These are phyloP conservation scores for Populus ilicifolia DNA, from an alignment of 345 rosid species.

Conservation along the genomic window DNA sequence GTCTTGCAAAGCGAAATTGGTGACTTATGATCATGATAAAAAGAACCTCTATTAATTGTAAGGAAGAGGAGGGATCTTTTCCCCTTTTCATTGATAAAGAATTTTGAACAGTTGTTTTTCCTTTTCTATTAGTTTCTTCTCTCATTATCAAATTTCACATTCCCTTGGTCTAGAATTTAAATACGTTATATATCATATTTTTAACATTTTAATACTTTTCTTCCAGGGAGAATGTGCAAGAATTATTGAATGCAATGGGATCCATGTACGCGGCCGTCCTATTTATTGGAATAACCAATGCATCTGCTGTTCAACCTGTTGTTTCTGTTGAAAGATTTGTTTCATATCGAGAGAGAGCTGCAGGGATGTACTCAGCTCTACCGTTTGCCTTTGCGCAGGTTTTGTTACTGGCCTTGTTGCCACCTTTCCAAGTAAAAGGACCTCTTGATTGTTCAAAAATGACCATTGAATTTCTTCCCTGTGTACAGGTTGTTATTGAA, in stretches of 20 bases:
- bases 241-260: conserved; percentile 89
- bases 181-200: neutral
- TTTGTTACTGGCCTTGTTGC: neutral
- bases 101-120: neutral
- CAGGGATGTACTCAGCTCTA: conserved; percentile 92
- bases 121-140: neutral
- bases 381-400: conserved; percentile 97
- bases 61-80: neutral
- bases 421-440: neutral
- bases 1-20: neutral
- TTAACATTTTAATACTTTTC: neutral
- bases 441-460: neutral
- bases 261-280: conserved; percentile 86
- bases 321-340: conserved; percentile 92
- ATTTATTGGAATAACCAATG: conserved; percentile 89
- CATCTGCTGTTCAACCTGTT: conserved; percentile 93
- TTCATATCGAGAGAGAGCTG: conserved; percentile 92
- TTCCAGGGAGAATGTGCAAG: conserved; percentile 75
- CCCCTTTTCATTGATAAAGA: neutral
- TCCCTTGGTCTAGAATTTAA: neutral
- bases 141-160: neutral
- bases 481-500: conserved; percentile 76
- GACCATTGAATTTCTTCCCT: conserved; percentile 1
- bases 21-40: neutral
- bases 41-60: neutral